A percentile compares a stretch with the other conserved stretches of the same genome.
Evolutionary conservation across 164 flowering plant species (phyloP).

Genomic region (Tetrastigma voinierianum): DNA sequence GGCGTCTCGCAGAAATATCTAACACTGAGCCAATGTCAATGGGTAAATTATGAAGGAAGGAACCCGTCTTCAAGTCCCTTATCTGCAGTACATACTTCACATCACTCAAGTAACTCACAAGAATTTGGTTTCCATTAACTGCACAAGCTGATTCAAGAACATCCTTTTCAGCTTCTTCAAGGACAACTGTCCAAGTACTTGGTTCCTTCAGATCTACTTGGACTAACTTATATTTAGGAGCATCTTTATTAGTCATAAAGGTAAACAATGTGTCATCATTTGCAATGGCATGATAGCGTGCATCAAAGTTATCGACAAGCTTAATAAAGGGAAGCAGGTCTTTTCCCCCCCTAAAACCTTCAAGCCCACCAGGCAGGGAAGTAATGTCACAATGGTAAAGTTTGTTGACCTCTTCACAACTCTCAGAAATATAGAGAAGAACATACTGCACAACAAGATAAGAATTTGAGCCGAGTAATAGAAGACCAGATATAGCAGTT

Average conservation of each 20-base stretch:
- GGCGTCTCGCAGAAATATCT: conserved; percentile 68
- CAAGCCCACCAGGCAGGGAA: conserved; percentile 70
- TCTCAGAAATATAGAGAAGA: conserved; percentile 56
- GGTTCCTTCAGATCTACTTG: conserved; percentile 86
- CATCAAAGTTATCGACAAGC: conserved; percentile 86
- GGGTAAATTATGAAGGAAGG: conserved; percentile 71
- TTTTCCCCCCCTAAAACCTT: conserved; percentile 44
- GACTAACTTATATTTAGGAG: conserved; percentile 85
- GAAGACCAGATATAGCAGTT: too few species aligned
- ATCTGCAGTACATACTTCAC: conserved; percentile 82
- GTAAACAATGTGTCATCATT: conserved; percentile 90
- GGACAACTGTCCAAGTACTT: conserved; percentile 64
- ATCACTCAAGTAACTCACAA: conserved; percentile 87
- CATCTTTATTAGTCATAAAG: conserved; percentile 82
- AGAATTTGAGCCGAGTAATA: neutral
- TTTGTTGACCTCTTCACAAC: conserved; percentile 88
- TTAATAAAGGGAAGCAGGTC: conserved; percentile 78
- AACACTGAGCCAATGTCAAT: conserved; percentile 80
- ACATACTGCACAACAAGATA: conserved; percentile 56
- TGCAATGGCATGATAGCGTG: conserved; percentile 62
- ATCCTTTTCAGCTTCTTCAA: conserved; percentile 72
- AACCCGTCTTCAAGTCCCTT: conserved; percentile 81
- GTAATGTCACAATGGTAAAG: conserved; percentile 84
- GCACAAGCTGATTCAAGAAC: conserved; percentile 81
- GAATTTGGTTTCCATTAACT: conserved; percentile 67